Conservation (phyloP, 2,329 filamentous ascomycete genomes). For the Fusarium sp. region DNA sequence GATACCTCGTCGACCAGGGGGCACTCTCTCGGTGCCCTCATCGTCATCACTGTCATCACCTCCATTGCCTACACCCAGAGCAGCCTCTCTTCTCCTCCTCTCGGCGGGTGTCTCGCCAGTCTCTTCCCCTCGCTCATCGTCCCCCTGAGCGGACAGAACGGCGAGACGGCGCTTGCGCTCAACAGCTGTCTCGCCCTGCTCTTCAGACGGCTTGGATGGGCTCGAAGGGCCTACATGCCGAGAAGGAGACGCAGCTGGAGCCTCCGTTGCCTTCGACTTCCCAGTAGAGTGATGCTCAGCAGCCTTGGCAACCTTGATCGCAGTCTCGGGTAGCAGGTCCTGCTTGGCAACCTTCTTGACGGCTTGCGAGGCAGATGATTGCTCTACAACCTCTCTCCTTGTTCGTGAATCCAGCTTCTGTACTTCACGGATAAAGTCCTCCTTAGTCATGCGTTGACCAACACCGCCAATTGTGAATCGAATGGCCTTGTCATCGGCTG, state of each 20-base stretch:
- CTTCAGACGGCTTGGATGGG: slow-evolving; percentile 32
- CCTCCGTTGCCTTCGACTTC: neutral
- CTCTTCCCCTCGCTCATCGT: slow-evolving; percentile 52
- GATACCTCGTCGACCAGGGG: slow-evolving; percentile 64
- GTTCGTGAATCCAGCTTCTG: slow-evolving; percentile 75
- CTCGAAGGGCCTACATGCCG: slow-evolving; percentile 16
- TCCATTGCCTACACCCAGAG: slow-evolving; percentile 68
- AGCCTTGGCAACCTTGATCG: slow-evolving; percentile 35
- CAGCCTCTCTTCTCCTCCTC: slow-evolving; percentile 76
- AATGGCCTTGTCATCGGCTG: slow-evolving; percentile 74
- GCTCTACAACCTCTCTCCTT: slow-evolving; percentile 62
- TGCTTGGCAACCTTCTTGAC: slow-evolving; percentile 62
- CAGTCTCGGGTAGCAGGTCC: slow-evolving; percentile 40
- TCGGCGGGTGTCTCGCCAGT: slow-evolving; percentile 78
- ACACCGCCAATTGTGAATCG: slow-evolving; percentile 79
- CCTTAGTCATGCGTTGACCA: slow-evolving; percentile 80
- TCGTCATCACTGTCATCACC: slow-evolving; percentile 60
- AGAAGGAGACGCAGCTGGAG: slow-evolving; percentile 25
- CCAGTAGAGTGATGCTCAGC: slow-evolving; percentile 13
- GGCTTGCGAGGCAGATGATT: slow-evolving; percentile 57
- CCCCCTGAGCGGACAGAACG: slow-evolving; percentile 56
- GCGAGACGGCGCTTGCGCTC: slow-evolving; percentile 73
- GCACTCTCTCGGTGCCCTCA: slow-evolving; percentile 64
- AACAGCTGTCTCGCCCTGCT: slow-evolving; percentile 70
- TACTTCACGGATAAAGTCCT: slow-evolving; percentile 80